Evolutionary conservation across 2,329 filamentous ascomycete genomes (phyloP), one percentile per base, ranked within the genome.

Genomic region (Dothistroma septosporum): DNA sequence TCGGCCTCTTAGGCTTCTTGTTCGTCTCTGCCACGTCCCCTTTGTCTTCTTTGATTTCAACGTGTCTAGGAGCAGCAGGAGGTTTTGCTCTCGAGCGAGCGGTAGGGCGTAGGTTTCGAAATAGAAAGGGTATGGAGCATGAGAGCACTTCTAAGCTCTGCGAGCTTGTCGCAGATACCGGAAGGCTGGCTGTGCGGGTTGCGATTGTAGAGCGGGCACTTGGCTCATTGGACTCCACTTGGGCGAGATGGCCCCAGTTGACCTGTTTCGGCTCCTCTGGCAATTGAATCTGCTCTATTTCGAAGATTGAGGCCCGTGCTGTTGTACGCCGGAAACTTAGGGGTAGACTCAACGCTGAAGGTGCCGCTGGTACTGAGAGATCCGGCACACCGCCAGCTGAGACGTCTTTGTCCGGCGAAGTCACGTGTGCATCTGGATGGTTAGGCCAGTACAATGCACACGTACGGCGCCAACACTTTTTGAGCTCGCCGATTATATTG

Each of bases 391-490:
- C 91, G 44, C 92, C 92, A 4, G 92, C 91, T 0, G 83, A 74
- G 53, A 96, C 89, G 14, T 89, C 85, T 19, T 84, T 80, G 28
- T 90, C 85, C 3, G 86, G 80, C 14, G 81, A 83, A 12, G 62
- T 59, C 22, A 69, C 67, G 24, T 64, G 82, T 37, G 87, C 87
- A 52, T 90, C 85, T 0, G 85, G 80, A 35, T 35, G 28, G 0
- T 83, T 84, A 64, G 96, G 90, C 93, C 94, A 99, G 73, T 92
- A 96, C 58, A 92, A 78, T 0, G 89, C 87, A 73, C 92, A 97
- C 21, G 94, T 90, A 55, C 92, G 85, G 73, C 92, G 87, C 94
- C 94, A 99, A 73, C 94, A 97, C 73, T 96, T 95, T 75, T 99
- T 99, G 64, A 99, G 79, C 75, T 99, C 94, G 32, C 89, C 87